Conservation (phyloP, 352 stramenopile genomes). For the Globisporangium nunn region DNA sequence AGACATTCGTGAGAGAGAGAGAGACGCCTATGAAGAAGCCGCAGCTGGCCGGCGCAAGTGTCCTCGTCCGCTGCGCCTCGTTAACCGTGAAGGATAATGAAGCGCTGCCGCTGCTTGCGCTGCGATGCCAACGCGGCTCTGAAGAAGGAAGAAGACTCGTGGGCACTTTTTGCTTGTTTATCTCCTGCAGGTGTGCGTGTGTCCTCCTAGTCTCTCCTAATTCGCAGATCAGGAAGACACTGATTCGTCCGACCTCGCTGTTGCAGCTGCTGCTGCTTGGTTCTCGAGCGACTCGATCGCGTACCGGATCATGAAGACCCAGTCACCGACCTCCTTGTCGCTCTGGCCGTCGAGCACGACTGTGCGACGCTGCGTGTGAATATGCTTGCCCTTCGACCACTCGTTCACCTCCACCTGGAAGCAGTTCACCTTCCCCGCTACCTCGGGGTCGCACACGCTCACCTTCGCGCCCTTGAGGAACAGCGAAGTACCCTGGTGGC, state of each 20-base stretch:
- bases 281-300: slow-evolving; percentile 83
- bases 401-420: slow-evolving; percentile 81
- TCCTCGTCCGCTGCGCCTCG: neutral
- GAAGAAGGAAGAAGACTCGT: neutral
- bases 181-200: too few relatives aligned
- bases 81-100: slow-evolving; percentile 5
- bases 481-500: slow-evolving; percentile 45
- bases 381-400: slow-evolving; percentile 71
- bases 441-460: slow-evolving; percentile 57
- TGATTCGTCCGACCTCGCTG: neutral
- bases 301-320: slow-evolving; percentile 83
- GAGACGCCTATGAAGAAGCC: slow-evolving; percentile 2
- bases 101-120: neutral
- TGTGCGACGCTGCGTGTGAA: slow-evolving; percentile 49
- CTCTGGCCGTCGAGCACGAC: slow-evolving; percentile 73
- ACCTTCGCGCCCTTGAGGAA: slow-evolving; percentile 74
- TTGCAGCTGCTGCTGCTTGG: slow-evolving; percentile 7
- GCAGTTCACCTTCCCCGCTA: slow-evolving; percentile 70
- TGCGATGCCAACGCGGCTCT: neutral
- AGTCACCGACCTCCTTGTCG: slow-evolving; percentile 72
- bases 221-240: neutral
- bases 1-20: slow-evolving; percentile 22
- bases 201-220: too few relatives aligned
- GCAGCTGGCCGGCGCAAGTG: neutral
- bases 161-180: too few relatives aligned